Evolutionary conservation across 176 grass and related monocot genomes (phyloP).

Genomic region (Musa troglodytarum): DNA sequence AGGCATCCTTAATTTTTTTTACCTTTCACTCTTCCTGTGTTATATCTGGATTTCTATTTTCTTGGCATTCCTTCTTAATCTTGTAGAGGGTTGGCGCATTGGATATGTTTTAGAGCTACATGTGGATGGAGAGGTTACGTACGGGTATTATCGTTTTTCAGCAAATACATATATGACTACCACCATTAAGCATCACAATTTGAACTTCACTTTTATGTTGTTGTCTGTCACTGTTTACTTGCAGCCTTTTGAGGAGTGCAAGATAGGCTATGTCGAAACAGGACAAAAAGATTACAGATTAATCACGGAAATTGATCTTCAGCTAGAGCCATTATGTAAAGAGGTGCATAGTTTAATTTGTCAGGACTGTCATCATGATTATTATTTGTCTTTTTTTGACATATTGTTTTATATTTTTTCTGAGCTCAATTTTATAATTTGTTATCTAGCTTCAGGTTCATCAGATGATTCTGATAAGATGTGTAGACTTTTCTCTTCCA

Average conservation of each 20-base stretch:
- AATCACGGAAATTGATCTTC: conserved; percentile 48
- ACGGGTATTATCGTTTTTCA: conserved; percentile 26
- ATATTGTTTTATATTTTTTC: not conserved
- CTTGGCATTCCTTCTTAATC: conserved; percentile 20
- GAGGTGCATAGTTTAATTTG: conserved; percentile 28
- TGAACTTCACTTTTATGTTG: conserved; percentile 5
- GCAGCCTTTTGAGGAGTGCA: conserved; percentile 28
- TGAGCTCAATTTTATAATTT: not conserved
- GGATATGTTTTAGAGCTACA: conserved; percentile 67
- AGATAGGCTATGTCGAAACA: not conserved
- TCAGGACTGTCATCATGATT: not conserved
- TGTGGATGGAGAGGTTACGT: conserved; percentile 69
- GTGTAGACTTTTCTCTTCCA: not conserved
- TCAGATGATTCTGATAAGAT: not conserved
- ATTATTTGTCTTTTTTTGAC: not conserved
- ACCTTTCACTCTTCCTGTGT: not conserved
- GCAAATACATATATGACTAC: not conserved
- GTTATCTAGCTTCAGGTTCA: not conserved
- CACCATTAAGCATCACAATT: conserved; percentile 2
- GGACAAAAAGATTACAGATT: conserved; percentile 37
- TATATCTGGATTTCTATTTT: not conserved
- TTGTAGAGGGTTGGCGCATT: conserved; percentile 36
- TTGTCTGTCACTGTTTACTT: conserved; percentile 13
- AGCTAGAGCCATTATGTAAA: conserved; percentile 55
- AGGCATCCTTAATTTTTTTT: not conserved